phyloP scores from a whole-genome alignment of 2,329 filamentous ascomycete species.

The Fusarium praegraminearum region DNA sequence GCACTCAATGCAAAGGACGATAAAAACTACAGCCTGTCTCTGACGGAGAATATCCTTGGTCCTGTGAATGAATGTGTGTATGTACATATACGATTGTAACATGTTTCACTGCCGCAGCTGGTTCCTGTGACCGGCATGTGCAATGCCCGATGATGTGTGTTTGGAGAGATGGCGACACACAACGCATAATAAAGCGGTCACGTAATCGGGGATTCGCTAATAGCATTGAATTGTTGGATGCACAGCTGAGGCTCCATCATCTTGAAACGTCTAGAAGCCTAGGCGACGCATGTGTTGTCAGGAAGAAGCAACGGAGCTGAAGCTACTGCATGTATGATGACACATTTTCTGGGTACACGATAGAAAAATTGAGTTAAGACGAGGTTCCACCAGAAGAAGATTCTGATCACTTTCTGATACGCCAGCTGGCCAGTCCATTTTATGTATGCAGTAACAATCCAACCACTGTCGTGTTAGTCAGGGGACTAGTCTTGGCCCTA shows the following conservation, averaged over 20 bases:
- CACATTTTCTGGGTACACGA: slow-evolving; percentile 30
- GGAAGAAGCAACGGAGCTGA: slow-evolving; percentile 11
- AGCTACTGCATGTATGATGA: slow-evolving; percentile 36
- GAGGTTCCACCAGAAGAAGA: slow-evolving; percentile 32
- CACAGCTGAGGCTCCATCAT: slow-evolving; percentile 25
- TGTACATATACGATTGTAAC: background rate
- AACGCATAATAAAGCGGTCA: slow-evolving; percentile 21
- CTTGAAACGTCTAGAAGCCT: slow-evolving; percentile 35
- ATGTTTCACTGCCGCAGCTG: slow-evolving; percentile 20
- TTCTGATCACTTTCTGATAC: slow-evolving; percentile 13
- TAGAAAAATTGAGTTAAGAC: slow-evolving; percentile 12
- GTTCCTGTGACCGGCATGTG: slow-evolving; percentile 23
- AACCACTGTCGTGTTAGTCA: slow-evolving; percentile 14
- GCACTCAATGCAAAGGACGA: slow-evolving; percentile 49
- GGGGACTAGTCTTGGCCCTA: slow-evolving; percentile 11
- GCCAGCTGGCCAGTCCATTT: background rate
- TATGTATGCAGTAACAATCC: slow-evolving; percentile 10
- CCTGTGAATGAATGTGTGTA: slow-evolving; percentile 12
- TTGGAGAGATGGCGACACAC: slow-evolving; percentile 8
- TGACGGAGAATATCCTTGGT: background rate
- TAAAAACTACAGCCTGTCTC: slow-evolving; percentile 34
- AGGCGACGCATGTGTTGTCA: slow-evolving; percentile 41
- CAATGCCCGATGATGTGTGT: slow-evolving; percentile 14
- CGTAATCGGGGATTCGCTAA: slow-evolving; percentile 19
- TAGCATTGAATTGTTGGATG: slow-evolving; percentile 17